phyloP scores from a whole-genome alignment of 2,329 filamentous ascomycete genomes.

The Penicillium sp. region DNA sequence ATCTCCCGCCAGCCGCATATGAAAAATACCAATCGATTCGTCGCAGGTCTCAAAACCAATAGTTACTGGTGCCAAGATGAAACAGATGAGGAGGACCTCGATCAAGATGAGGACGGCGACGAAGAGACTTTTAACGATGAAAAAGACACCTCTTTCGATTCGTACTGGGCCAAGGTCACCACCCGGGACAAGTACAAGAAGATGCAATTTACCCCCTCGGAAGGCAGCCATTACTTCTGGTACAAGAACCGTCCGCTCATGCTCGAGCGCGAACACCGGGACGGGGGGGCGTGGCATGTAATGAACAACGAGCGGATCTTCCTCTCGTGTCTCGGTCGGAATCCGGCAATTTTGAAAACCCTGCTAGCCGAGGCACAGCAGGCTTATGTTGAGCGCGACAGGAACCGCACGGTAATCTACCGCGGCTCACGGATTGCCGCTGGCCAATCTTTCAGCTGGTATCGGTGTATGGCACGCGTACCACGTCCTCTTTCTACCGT shows the following conservation, averaged over 20 bases:
- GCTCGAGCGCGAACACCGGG: conserved; percentile 29
- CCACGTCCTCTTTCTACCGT: conserved; percentile 56
- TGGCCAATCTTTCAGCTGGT: conserved; percentile 29
- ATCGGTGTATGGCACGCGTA: conserved; percentile 43
- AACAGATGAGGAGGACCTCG: conserved; percentile 22
- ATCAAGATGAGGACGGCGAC: conserved; percentile 26
- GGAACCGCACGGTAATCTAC: conserved; percentile 40
- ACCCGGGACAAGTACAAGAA: conserved; percentile 36
- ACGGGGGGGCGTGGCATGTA: conserved; percentile 15
- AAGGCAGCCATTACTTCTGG: conserved; percentile 68
- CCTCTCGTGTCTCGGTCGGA: conserved; percentile 37
- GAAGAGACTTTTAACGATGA: conserved; percentile 31
- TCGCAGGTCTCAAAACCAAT: conserved; percentile 62
- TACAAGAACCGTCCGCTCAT: conserved; percentile 57
- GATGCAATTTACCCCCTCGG: conserved; percentile 61
- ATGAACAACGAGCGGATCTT: conserved; percentile 32
- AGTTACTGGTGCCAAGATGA: conserved; percentile 26
- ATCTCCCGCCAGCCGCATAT: conserved; percentile 62
- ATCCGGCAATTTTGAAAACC: conserved; percentile 34
- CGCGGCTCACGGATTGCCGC: conserved; percentile 28
- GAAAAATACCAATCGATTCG: conserved; percentile 58
- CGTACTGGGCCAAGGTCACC: conserved; percentile 43
- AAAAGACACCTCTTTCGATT: conserved; percentile 42
- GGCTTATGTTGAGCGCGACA: conserved; percentile 37
- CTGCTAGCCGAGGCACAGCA: conserved; percentile 38